Base-by-base conservation (phyloP, 352 stramenopile genomes). In the Pythium brachiatum region DNA sequence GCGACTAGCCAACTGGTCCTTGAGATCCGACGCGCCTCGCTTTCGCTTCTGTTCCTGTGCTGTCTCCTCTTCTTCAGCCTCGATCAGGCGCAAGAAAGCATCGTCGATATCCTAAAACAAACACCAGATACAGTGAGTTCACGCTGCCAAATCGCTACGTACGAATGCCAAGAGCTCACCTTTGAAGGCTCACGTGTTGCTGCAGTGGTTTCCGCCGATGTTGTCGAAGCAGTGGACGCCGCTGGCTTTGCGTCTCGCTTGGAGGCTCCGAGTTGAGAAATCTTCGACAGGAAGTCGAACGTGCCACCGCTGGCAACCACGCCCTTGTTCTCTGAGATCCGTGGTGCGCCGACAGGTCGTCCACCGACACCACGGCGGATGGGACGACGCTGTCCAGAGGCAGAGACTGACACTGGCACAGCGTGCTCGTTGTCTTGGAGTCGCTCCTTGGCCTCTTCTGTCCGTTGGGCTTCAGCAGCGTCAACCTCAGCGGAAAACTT, bases 241-340 rank as follows among this genome's bases (percentile, higher is more conserved):
- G 52, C 23, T 23, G 52, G 43, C 44, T 71, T 68, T 27, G 52
- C 54, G 29, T 70, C 55, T 21, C 54, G 55, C 58, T 78, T 75
- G 20, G 54, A 55, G 0, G 57, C 65, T 18, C 69, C 70, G 21
- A 76, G 64, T 16, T 78, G 53, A 18, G 66, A 78, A 32, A 95
- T 92, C 69, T 91, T 95, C n/a, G 80, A 87, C 56, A 95, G 56
- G 27, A 95, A 95, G 57, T 95, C 86, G 61, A 95, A 90, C 36
- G 86, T 92, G 0, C 84, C 82, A 21, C 86, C 86, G 56, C 78
- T 88, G 12, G 83, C 86, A 23, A 95, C 86, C 7, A 85, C 69
- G 23, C 86, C 86, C 41, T 84, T 87, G 38, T 73, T 73, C 53
- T 83, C 75, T 12, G 79, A 59, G 29, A 72, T 67, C 7, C 57